Evolutionary conservation across 495 filamentous ascomycete species (phyloP).

Genomic region (Podospora conica): DNA sequence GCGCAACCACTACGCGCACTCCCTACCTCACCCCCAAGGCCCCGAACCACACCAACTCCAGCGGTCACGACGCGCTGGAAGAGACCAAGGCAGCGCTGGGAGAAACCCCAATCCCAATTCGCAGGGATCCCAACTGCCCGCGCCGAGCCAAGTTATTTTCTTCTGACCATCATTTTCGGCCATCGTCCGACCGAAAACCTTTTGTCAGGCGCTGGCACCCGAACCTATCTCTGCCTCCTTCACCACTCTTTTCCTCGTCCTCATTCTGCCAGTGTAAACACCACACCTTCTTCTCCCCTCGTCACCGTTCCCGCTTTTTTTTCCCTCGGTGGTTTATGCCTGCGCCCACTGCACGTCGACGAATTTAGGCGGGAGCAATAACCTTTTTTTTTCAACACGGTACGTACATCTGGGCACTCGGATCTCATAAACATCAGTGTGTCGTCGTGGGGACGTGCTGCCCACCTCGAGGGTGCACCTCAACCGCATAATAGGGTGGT

Average conservation of each 20-base stretch:
- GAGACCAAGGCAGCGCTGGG: background rate
- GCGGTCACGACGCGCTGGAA: background rate
- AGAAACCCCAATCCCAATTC: slow-evolving; percentile 10
- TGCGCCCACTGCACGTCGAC: slow-evolving; percentile 10
- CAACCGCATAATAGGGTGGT: background rate
- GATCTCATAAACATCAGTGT: slow-evolving; percentile 18
- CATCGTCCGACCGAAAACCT: slow-evolving; percentile 4
- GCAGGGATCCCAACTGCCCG: slow-evolving; percentile 19
- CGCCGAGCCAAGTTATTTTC: slow-evolving; percentile 30
- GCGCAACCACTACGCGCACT: slow-evolving; percentile 7
- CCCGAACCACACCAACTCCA: background rate
- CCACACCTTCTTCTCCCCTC: background rate
- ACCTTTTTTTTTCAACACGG: slow-evolving; percentile 8
- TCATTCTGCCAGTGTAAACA: slow-evolving; percentile 5
- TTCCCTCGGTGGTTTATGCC: background rate
- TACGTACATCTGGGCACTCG: slow-evolving; percentile 16
- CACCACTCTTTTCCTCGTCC: slow-evolving; percentile 1
- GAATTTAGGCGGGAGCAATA: slow-evolving; percentile 9
- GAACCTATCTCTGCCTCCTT: slow-evolving; percentile 2
- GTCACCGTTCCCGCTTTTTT: background rate
- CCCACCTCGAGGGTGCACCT: background rate
- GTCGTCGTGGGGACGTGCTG: slow-evolving; percentile 10
- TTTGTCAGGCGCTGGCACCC: slow-evolving; percentile 8
- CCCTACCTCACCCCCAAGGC: background rate
- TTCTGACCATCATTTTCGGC: slow-evolving; percentile 17